Conservation (phyloP, 192 early-diverging fungal genomes). For the Backusella australiensis region DNA sequence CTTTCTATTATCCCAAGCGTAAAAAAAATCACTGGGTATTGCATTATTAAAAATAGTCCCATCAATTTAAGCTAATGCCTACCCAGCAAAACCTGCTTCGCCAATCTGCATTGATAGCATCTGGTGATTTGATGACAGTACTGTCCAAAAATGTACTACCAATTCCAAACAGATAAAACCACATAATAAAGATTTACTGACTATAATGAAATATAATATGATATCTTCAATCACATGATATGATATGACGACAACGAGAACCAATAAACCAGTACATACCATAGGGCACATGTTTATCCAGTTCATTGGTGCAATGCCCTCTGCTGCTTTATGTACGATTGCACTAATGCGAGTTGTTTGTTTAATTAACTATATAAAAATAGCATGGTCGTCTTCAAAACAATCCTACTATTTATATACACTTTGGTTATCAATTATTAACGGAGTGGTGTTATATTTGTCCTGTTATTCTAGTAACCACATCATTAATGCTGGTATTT, state of each 20-base stretch:
- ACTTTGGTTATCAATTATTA: constrained; percentile 46
- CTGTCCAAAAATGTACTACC: constrained; percentile 33
- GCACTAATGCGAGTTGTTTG: constrained; percentile 30
- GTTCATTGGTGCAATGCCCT: constrained; percentile 43
- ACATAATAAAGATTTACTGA: constrained; percentile 47
- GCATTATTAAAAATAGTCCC: not conserved
- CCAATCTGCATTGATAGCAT: constrained; percentile 34
- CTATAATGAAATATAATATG: constrained; percentile 48
- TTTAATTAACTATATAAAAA: not conserved
- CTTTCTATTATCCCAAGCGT: not conserved
- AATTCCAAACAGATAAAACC: constrained; percentile 21
- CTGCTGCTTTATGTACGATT: constrained; percentile 35
- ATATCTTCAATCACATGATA: constrained; percentile 41
- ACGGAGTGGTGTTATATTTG: not conserved
- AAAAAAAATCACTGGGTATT: not conserved
- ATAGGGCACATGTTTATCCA: constrained; percentile 49
- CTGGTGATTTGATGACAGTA: constrained; percentile 34
- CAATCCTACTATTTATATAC: constrained; percentile 38
- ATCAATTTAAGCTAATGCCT: not conserved
- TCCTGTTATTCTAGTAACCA: not conserved
- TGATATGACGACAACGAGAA: constrained; percentile 8
- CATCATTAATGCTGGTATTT: not conserved
- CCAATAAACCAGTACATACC: constrained; percentile 43
- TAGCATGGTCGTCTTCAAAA: not conserved
- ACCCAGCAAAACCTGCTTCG: constrained; percentile 29